phyloP scores from a whole-genome alignment of 2,329 filamentous ascomycete species.

The Fusarium compactum region DNA sequence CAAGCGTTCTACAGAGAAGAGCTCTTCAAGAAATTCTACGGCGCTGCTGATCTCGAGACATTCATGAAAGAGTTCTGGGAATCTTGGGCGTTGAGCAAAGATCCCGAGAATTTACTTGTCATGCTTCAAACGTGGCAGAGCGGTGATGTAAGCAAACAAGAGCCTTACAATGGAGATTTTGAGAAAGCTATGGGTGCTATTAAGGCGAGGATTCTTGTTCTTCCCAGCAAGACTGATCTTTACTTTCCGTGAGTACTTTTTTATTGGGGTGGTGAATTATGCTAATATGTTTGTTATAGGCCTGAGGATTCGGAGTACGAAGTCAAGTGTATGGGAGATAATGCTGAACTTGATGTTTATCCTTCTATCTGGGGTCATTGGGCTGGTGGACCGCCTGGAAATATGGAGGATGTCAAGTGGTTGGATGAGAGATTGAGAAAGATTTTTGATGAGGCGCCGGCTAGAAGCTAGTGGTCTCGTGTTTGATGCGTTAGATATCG shows the following conservation, averaged over 20 bases:
- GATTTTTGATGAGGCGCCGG: slow-evolving; percentile 28
- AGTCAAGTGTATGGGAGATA: slow-evolving; percentile 61
- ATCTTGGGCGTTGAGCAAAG: slow-evolving; percentile 77
- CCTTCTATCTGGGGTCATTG: slow-evolving; percentile 62
- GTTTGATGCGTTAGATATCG: too few species aligned
- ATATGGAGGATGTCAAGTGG: slow-evolving; percentile 77
- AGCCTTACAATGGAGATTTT: slow-evolving; percentile 76
- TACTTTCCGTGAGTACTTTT: slow-evolving; percentile 71
- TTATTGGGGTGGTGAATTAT: fast-evolving
- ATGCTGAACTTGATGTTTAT: slow-evolving; percentile 53
- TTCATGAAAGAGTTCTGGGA: slow-evolving; percentile 85
- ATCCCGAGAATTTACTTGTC: slow-evolving; percentile 79
- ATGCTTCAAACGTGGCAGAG: slow-evolving; percentile 86
- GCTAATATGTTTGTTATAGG: slow-evolving; percentile 14
- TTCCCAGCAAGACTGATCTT: slow-evolving; percentile 79
- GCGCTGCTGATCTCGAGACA: slow-evolving; percentile 76
- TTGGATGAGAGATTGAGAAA: slow-evolving; percentile 64
- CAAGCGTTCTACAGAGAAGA: slow-evolving; percentile 82
- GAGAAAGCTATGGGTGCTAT: slow-evolving; percentile 74
- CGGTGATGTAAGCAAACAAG: slow-evolving; percentile 76
- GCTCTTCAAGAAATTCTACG: slow-evolving; percentile 73
- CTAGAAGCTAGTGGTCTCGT: not conserved
- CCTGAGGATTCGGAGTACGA: slow-evolving; percentile 84
- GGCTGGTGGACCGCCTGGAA: slow-evolving; percentile 78
- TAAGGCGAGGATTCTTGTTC: slow-evolving; percentile 77